Base-by-base conservation (phyloP, 768 basidiomycete species). In the Erythrobasidium yunnanense region DNA sequence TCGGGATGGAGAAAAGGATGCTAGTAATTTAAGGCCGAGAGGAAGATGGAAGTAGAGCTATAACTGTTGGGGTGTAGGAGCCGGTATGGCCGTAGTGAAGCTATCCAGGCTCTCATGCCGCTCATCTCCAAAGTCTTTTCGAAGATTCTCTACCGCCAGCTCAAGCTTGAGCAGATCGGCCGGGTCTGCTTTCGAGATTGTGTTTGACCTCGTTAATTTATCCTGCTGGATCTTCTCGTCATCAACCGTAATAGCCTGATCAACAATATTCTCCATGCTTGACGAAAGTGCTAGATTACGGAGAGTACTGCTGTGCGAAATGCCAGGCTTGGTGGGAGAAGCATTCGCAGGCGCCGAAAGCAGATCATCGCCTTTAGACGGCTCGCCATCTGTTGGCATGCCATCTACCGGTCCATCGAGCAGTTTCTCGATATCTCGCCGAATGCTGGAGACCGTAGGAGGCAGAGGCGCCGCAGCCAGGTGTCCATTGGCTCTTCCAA, bases 221-320 rank as follows among this genome's bases (percentile, higher is more conserved):
- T n/a, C n/a, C n/a, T n/a, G n/a, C n/a, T n/a, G n/a, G n/a, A n/a
- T n/a, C 13, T 51, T 15, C 49, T 8, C 49, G 22, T 42, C 38
- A 11, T 42, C 38, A n/a, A 42, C 38, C 38, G 38, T 11, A 11
- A 42, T n/a, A 42, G 56, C 56, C n/a, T 25, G 56, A 23, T 27
- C 25, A 7, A 58, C 56, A n/a, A 58, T 46, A 22, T 58, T 46
- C 56, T 58, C 56, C 56, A 58, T 58, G 56, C 20, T 58, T 25
- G 35, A 5, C 23, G 35, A 42, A 18, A 58, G 56, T 32, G 56
- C 56, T 7, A 58, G 32, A 46, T 46, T 25, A 7, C 23, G 4
- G 8, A 58, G 13, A 6, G 56, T 58, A 6, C 3, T 23, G 22
- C 23, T 20, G 15, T 23, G 56, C 22, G 42, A 23, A 8, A 25